A percentile compares a stretch with the other conserved stretches of the same genome.
Conservation (phyloP, 2,329 filamentous ascomycete genomes). For the Alternaria viburni region DNA sequence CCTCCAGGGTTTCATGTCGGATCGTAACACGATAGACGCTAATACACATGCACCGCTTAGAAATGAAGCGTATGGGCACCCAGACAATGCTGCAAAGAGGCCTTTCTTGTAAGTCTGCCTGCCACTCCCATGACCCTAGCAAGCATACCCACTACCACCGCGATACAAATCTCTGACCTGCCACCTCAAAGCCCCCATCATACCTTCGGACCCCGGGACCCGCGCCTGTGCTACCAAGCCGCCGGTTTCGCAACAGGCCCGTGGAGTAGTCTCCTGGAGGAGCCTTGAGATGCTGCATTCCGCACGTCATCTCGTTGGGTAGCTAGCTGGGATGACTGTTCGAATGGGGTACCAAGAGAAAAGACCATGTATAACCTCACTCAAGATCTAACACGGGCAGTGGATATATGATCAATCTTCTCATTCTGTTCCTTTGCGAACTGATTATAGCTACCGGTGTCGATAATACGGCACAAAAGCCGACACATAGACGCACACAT, state of each 20-base stretch:
- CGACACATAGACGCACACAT: neutral
- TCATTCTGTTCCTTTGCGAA: neutral
- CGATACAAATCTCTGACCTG: neutral
- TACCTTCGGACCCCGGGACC: neutral
- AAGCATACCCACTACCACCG: neutral
- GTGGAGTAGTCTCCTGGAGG: neutral
- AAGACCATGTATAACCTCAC: neutral
- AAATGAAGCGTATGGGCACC: neutral
- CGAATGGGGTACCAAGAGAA: neutral
- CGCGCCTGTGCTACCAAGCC: constrained; percentile 2
- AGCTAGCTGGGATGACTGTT: neutral
- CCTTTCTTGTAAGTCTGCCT: neutral
- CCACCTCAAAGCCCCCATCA: neutral
- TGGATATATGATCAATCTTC: neutral
- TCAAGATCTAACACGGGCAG: neutral
- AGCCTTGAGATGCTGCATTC: neutral
- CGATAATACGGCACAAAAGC: neutral
- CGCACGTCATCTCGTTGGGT: neutral
- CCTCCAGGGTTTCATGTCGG: neutral
- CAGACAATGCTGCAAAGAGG: neutral
- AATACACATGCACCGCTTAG: neutral
- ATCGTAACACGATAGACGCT: neutral
- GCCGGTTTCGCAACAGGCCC: neutral
- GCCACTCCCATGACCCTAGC: neutral
- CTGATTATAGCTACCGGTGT: neutral